A percentile compares a stretch with the other conserved stretches of the same genome.
Evolutionary conservation across 768 basidiomycete genomes (phyloP).

Genomic region (Suillus spraguei): DNA sequence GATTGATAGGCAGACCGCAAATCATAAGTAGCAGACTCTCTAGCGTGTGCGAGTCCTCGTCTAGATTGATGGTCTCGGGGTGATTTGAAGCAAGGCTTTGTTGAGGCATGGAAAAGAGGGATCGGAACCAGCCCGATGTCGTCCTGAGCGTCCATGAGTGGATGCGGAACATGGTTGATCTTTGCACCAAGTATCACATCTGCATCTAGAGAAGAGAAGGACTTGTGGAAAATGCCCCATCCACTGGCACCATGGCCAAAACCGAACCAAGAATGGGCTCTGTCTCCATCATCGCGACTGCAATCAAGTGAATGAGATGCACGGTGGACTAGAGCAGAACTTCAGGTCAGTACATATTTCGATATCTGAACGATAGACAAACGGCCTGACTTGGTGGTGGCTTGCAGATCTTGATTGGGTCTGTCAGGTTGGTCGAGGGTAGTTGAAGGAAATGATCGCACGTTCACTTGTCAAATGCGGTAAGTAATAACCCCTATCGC

Average conservation of each 20-base stretch:
- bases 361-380: not conserved
- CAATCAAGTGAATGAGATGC: slow-evolving; percentile 1
- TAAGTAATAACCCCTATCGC: not conserved
- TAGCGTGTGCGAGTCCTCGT: slow-evolving; percentile 57
- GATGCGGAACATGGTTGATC: slow-evolving; percentile 56
- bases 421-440: not conserved
- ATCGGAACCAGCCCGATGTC: slow-evolving; percentile 65
- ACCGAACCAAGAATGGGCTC: not conserved
- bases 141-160: slow-evolving; percentile 63
- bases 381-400: not conserved
- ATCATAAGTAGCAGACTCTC: slow-evolving; percentile 62
- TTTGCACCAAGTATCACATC: slow-evolving; percentile 56
- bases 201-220: slow-evolving; percentile 54
- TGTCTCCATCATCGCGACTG: not conserved
- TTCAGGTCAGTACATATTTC: not conserved
- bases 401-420: not conserved
- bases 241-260: not conserved
- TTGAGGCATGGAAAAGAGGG: slow-evolving; percentile 63
- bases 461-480: not conserved
- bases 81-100: slow-evolving; percentile 13
- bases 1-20: slow-evolving; percentile 56
- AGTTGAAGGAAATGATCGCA: not conserved
- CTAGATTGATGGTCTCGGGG: slow-evolving; percentile 49
- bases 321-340: not conserved
- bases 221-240: slow-evolving; percentile 37